Percentiles rank a stretch among this genome's conserved stretches.
phyloP scores from a whole-genome alignment of 176 grass and related monocot genomes.

The Hordeum marinum region DNA sequence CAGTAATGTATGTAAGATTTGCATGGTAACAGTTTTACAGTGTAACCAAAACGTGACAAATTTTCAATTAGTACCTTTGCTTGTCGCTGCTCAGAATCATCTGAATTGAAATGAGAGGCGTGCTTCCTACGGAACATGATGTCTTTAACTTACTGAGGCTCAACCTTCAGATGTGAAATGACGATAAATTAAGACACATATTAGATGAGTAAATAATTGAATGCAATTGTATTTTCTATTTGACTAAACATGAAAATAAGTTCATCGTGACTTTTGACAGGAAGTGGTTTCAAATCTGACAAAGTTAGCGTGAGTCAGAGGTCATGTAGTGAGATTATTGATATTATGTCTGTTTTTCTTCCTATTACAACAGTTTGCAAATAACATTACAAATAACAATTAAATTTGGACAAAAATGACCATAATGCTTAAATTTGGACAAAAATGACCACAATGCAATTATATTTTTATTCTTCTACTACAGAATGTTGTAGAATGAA shows the following conservation, averaged over 20 bases:
- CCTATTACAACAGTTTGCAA: background rate
- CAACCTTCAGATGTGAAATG: slow-evolving; percentile 1
- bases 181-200: background rate
- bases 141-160: slow-evolving; percentile 9
- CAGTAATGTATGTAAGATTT: background rate
- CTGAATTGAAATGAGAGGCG: slow-evolving; percentile 28
- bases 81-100: slow-evolving; percentile 36
- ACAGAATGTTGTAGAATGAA: background rate
- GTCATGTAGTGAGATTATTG: background rate
- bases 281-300: background rate
- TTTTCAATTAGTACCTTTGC: slow-evolving; percentile 47
- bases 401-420: background rate
- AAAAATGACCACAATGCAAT: background rate
- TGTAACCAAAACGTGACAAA: background rate
- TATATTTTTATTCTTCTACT: background rate
- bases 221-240: background rate
- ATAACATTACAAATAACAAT: no score
- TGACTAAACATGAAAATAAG: background rate
- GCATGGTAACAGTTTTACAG: background rate
- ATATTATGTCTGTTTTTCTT: background rate
- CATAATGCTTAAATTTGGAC: background rate
- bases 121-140: slow-evolving; percentile 74
- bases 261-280: background rate
- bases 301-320: background rate
- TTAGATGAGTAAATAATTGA: background rate